Conservation (phyloP, 2,329 filamentous ascomycete genomes). For the Polytolypa hystricis region DNA sequence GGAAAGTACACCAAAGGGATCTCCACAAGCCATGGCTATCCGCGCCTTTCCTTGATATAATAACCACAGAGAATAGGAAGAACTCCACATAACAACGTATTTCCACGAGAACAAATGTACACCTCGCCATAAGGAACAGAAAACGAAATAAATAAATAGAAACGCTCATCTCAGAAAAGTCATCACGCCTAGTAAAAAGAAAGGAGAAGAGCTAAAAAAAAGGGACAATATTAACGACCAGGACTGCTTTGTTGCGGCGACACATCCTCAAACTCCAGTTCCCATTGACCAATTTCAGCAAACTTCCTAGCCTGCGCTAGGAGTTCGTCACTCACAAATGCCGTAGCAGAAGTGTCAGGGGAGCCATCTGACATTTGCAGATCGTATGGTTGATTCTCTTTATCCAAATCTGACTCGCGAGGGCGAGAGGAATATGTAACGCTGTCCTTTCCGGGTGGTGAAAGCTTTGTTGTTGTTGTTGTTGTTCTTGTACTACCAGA, state of each 20-base stretch:
- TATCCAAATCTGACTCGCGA: constrained; percentile 14
- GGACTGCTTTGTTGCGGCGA: constrained; percentile 18
- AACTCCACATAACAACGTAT: too few species aligned
- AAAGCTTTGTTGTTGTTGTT: not conserved
- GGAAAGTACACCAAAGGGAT: too few species aligned
- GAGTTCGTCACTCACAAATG: constrained; percentile 29
- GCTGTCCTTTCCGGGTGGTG: not conserved
- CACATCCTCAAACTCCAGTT: constrained; percentile 35
- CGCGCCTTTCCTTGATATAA: too few species aligned
- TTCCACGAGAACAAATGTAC: too few species aligned
- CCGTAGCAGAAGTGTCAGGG: too few species aligned
- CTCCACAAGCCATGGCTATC: too few species aligned
- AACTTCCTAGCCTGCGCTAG: constrained; percentile 27
- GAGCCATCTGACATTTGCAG: too few species aligned
- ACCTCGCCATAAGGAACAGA: too few species aligned
- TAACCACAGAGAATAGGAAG: too few species aligned
- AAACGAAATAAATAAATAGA: too few species aligned
- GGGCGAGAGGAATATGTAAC: constrained; percentile 13
- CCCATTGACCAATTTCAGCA: constrained; percentile 32
- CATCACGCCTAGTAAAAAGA: too few species aligned
- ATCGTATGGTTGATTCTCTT: constrained; percentile 20
- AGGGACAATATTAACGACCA: constrained; percentile 8
- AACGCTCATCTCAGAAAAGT: too few species aligned
- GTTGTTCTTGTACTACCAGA: not conserved
- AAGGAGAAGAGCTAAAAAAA: not conserved